These are phyloP conservation scores for Echria macrotheca DNA, from an alignment of 495 filamentous ascomycete genomes.

Conservation along the genomic window DNA sequence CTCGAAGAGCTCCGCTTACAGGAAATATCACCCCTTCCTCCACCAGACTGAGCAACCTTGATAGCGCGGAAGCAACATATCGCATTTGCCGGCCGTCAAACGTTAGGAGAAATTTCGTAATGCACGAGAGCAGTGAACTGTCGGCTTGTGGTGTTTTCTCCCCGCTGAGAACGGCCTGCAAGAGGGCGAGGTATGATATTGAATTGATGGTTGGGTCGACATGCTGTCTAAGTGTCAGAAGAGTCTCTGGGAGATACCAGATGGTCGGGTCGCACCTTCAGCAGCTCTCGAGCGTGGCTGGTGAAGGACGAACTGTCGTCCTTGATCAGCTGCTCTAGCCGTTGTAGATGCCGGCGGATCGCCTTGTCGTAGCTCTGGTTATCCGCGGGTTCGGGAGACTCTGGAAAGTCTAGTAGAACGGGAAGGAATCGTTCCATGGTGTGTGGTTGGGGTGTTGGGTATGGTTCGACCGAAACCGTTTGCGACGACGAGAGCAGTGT, in stretches of 20 bases:
- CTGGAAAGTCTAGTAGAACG: conserved; percentile 37
- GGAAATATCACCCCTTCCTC: conserved; percentile 30
- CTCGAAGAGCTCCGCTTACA: conserved; percentile 17
- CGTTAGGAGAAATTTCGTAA: conserved; percentile 35
- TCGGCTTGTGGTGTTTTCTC: conserved; percentile 14
- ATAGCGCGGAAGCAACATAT: conserved; percentile 31
- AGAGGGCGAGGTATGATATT: conserved; percentile 39
- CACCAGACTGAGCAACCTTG: conserved; percentile 25
- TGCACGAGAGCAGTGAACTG: conserved; percentile 26
- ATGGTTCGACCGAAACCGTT: background rate
- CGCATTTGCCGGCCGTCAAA: conserved; percentile 45
- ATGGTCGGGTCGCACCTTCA: conserved; percentile 24
- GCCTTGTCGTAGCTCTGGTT: conserved; percentile 26
- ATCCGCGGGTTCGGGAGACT: conserved; percentile 15
- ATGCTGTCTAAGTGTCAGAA: conserved; percentile 21
- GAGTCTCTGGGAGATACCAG: background rate
- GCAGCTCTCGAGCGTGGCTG: conserved; percentile 21
- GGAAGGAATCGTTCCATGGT: conserved; percentile 35
- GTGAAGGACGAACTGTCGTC: conserved; percentile 18
- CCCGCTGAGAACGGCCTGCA: conserved; percentile 25
- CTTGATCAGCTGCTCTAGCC: conserved; percentile 28
- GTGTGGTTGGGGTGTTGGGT: background rate
- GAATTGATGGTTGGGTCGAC: conserved; percentile 37
- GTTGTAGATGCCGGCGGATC: conserved; percentile 25
- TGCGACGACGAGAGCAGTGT: background rate